phyloP scores from a whole-genome alignment of 1,139 yeast genomes.

The Geotrichum candidum region DNA sequence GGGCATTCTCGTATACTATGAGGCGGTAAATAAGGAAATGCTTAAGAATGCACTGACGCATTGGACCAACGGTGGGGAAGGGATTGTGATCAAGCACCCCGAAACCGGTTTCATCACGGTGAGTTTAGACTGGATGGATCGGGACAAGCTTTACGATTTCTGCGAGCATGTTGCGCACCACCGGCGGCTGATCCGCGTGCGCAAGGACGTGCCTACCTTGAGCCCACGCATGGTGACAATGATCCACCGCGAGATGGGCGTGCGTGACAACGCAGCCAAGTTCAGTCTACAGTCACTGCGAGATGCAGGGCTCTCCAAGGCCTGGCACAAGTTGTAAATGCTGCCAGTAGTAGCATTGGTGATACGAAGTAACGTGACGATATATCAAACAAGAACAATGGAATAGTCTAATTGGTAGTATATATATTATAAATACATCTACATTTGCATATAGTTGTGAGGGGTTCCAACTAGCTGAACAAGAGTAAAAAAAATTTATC shows the following conservation, averaged over 20 bases:
- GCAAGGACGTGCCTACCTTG: conserved; percentile 19
- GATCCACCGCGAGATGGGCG: conserved; percentile 6
- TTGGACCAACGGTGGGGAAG: conserved; percentile 29
- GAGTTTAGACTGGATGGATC: conserved; percentile 24
- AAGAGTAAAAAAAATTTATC: not conserved
- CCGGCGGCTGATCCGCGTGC: conserved; percentile 20
- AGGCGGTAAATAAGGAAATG: conserved; percentile 40
- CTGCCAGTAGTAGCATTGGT: not conserved
- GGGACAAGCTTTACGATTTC: conserved; percentile 29
- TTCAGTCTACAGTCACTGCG: not conserved
- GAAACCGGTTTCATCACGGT: conserved; percentile 21
- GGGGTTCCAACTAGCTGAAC: too few species aligned
- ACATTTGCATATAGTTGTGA: not conserved
- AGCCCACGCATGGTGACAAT: conserved; percentile 8
- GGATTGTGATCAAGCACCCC: conserved; percentile 29
- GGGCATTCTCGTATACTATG: conserved; percentile 39
- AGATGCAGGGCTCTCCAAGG: not conserved
- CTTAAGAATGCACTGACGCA: conserved; percentile 36
- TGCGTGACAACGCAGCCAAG: not conserved
- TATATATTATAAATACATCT: not conserved
- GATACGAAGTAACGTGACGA: too few species aligned
- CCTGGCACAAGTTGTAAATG: not conserved
- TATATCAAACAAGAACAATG: not conserved
- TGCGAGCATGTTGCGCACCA: conserved; percentile 31
- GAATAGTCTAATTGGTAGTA: not conserved